Evolutionary conservation across 2,329 filamentous ascomycete species (phyloP), one percentile per base, ranked within the genome.

Genomic region (Sclerotinia minor): DNA sequence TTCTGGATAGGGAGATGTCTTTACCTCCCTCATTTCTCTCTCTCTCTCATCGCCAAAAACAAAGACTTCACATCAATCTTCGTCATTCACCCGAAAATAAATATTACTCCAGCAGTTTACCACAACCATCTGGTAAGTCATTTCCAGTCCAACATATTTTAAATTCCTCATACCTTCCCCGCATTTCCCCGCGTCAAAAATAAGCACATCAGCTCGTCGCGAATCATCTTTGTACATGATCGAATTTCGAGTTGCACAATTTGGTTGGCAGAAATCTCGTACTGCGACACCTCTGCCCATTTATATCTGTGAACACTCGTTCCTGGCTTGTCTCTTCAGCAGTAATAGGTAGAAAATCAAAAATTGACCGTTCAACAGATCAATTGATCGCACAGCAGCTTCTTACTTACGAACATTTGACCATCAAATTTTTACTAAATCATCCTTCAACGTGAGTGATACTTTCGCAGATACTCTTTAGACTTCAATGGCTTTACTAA

Each of bases 341-440:
- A 11, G 26, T 3, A 17, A 17, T 5, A n/a, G 6, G n/a, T 19
- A 3, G 3, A 11, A 5, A 17, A 17, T 29, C 26, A 17, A 17
- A n/a, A 47, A 38, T 35, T 49, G 58, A 61, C 21, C 11, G 29
- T 32, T 3, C 47, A 58, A 60, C 58, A 49, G 58, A 60, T 60
- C 24, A 24, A 49, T 60, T 24, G 44, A 11, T 11, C 21, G n/a
- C 35, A 49, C 19, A 49, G 2, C 8, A 15, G 13, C 44, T 49
- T 21, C 29, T 32, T 29, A 32, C 21, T 24, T 6, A 19, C 58
- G 21, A 35, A 17, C 0, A 60, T 49, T 49, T 49, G 26, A 35
- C n/a, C 44, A 3, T 47, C 44, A n/a, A n/a, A 35, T 35, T 2
- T 35, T n/a, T 11, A 11, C 26, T 26, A 19, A 21, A 11, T 0